Evolutionary conservation across 78 protist genomes (phyloP).

Genomic region (Dictyostelium capitatum): DNA sequence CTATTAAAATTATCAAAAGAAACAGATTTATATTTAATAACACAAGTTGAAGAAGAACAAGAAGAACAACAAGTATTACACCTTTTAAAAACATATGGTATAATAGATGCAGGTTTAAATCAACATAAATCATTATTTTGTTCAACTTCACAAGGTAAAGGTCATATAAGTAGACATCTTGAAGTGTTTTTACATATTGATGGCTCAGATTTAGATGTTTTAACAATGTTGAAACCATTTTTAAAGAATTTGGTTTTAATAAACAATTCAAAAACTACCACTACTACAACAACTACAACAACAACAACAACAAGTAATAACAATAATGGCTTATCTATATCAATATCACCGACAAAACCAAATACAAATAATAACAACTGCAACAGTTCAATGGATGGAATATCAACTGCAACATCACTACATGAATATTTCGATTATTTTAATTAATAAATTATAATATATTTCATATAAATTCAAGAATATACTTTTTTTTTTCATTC

Average conservation of each 20-base stretch:
- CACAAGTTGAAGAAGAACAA: constrained; percentile 16
- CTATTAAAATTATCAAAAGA: constrained; percentile 27
- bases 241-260: constrained; percentile 41
- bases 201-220: constrained; percentile 32
- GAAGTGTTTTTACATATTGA: constrained; percentile 46
- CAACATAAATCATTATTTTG: constrained; percentile 47
- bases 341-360: constrained; percentile 8
- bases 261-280: constrained; percentile 19
- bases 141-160: constrained; percentile 79
- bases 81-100: constrained; percentile 36
- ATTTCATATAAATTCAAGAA: background rate
- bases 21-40: constrained; percentile 52
- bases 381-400: constrained; percentile 12
- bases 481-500: too few species aligned
- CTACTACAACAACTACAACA: constrained; percentile 35
- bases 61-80: constrained; percentile 37
- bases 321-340: background rate
- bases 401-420: background rate
- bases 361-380: background rate
- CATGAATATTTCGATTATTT: constrained; percentile 64
- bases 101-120: constrained; percentile 73
- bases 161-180: constrained; percentile 62
- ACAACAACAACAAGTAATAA: constrained; percentile 4
- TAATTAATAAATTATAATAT: background rate
- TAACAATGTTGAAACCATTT: constrained; percentile 60